Base-by-base conservation (phyloP, 495 filamentous ascomycete genomes). In the Xylaria curta region DNA sequence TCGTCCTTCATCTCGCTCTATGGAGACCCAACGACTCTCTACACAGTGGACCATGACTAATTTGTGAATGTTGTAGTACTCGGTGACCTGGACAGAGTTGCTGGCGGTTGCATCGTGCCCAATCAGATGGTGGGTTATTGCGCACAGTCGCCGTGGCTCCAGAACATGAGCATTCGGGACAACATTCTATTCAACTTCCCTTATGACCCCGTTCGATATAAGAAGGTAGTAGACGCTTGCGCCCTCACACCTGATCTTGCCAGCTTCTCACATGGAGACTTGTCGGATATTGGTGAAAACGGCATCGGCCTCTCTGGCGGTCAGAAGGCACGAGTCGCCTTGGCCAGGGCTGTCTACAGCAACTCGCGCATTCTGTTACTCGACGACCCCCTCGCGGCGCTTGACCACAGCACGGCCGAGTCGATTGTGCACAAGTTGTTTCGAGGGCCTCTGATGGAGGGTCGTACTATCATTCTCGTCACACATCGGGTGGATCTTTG, bases 241-340 rank as follows among this genome's bases (percentile, higher is more conserved):
- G 97, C 97, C 66, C 84, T 99, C n/a, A 77, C 88, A 3, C 93
- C 97, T 70, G 97, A 99, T 78, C 92, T 99, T 74, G 90, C 92
- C 61, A 89, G 88, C 66, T 88, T 98, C 54, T 92, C 94, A n/a
- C 93, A 97, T 80, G 96, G 94, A 28, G 97, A 99, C 76, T 90
- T 93, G 72, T 97, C 95, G 0, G 89, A 97, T 81, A 97, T 99
- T 68, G 96, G 97, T 59, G 96, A 99, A 80, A 91, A 97, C 74
- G 97, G 97, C 0, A 97, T 98, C 54, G 97, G 95, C 1, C 88
- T 99, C 13, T 97, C 94, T 4, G 97, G 97, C 47, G 97, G 97
- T 42, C 97, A 99, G 80, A 97, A 94, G 81, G 96, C 97, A 51
- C 89, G 97, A 26, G 86, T 99, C 71, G 96, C 94, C 2, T 85